Conservation (phyloP, 768 basidiomycete genomes). For the Russula olivacea region DNA sequence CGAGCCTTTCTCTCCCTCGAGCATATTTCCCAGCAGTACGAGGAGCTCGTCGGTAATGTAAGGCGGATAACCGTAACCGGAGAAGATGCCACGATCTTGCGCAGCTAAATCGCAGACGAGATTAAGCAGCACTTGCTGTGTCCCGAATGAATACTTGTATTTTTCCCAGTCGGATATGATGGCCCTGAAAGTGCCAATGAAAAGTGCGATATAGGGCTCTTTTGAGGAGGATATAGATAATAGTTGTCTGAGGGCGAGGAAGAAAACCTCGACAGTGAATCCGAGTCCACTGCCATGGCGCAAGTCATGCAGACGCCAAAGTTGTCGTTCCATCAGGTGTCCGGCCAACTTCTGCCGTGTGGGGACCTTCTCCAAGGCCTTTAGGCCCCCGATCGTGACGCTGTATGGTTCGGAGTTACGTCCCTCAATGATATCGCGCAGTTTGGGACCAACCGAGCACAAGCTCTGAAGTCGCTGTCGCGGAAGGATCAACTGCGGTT, state of each 20-base stretch:
- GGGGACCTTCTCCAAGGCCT: background rate
- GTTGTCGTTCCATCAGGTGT: slow-evolving; percentile 1
- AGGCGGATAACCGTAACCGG: background rate
- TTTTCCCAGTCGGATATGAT: slow-evolving; percentile 15
- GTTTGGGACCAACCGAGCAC: background rate
- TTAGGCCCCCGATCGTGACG: background rate
- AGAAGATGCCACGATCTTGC: background rate
- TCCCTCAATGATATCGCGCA: background rate
- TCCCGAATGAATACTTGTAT: slow-evolving; percentile 2
- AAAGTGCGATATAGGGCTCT: background rate
- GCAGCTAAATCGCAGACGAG: slow-evolving; percentile 24
- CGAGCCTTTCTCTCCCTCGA: background rate
- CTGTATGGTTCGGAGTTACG: background rate
- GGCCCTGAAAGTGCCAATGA: slow-evolving; percentile 4
- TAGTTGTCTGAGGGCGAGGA: background rate
- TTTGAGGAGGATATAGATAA: background rate
- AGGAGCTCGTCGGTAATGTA: slow-evolving; percentile 4
- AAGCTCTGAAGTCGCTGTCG: background rate
- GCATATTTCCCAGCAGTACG: background rate
- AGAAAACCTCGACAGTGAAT: slow-evolving; percentile 10
- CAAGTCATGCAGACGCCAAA: slow-evolving; percentile 4
- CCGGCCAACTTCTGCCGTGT: background rate
- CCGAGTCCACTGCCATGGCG: slow-evolving; percentile 7
- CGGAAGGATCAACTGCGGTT: background rate
- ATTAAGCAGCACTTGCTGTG: slow-evolving; percentile 27